A percentile compares a stretch with the other conserved stretches of the same genome.
These are phyloP conservation scores for Luffa aegyptiaca DNA, from an alignment of 306 rosid species.

Conservation along the genomic window DNA sequence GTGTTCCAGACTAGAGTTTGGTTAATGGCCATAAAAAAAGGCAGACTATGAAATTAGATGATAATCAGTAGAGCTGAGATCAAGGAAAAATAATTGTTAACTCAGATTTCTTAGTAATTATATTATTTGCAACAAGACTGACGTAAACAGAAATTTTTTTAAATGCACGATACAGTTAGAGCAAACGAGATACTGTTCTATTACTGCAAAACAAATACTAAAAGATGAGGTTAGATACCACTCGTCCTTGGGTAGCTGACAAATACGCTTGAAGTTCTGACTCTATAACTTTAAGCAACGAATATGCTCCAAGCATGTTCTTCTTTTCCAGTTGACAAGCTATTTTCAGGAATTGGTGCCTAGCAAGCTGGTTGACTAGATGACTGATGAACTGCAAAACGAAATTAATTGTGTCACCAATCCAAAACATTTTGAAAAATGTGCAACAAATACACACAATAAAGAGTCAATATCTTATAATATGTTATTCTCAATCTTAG, in stretches of 20 bases:
- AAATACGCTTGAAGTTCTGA: constrained; percentile 81
- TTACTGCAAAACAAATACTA: constrained; percentile 7
- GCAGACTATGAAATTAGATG: neutral
- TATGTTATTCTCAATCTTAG: neutral
- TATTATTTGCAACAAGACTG: neutral
- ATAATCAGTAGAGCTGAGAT: neutral
- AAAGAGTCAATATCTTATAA: neutral
- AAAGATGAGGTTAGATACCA: constrained; percentile 40
- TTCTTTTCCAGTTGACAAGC: constrained; percentile 95
- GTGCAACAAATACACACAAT: neutral
- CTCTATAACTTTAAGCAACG: constrained; percentile 83
- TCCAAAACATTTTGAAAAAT: neutral
- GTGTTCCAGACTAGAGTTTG: neutral
- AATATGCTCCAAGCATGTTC: constrained; percentile 87
- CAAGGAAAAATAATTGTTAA: neutral
- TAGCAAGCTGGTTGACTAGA: constrained; percentile 85
- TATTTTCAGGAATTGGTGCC: constrained; percentile 86
- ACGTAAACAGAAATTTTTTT: neutral
- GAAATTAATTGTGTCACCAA: constrained; percentile 12
- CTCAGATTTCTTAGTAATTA: neutral
- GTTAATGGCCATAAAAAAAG: neutral
- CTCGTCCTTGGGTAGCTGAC: constrained; percentile 87
- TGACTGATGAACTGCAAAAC: constrained; percentile 84
- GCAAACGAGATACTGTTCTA: neutral
- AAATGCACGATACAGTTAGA: neutral